phyloP scores from a whole-genome alignment of 805 yeast species.

The Yamadazyma laniorum region DNA sequence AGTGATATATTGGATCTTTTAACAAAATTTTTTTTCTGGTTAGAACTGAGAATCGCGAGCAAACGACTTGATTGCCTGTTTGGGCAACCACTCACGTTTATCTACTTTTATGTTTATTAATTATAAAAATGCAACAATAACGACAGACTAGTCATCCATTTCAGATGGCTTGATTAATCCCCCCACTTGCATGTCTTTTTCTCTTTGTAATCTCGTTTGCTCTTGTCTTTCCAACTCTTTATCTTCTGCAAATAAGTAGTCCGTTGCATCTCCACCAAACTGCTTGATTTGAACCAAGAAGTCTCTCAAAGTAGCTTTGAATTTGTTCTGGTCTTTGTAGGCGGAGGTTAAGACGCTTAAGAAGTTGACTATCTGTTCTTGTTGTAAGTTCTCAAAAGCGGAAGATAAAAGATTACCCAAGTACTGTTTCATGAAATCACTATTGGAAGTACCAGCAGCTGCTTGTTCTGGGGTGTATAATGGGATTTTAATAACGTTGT shows the following conservation, averaged over 20 bases:
- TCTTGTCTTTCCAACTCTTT: constrained; percentile 74
- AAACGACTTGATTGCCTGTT: neutral
- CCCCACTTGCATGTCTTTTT: constrained; percentile 82
- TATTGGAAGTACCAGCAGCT: constrained; percentile 80
- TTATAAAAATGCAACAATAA: no score
- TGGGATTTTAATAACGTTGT: constrained; percentile 70
- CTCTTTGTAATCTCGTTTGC: constrained; percentile 66
- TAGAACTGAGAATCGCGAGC: no score
- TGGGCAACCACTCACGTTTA: neutral
- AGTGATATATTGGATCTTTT: neutral
- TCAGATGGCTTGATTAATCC: constrained; percentile 94
- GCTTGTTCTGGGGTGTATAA: constrained; percentile 79
- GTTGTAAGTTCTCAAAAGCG: constrained; percentile 91
- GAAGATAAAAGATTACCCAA: constrained; percentile 74
- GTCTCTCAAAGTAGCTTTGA: constrained; percentile 86
- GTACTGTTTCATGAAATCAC: constrained; percentile 74
- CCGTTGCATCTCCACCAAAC: constrained; percentile 93
- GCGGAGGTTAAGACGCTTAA: constrained; percentile 71
- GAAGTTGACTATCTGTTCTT: constrained; percentile 79
- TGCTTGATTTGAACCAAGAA: constrained; percentile 95
- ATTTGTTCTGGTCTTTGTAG: constrained; percentile 70
- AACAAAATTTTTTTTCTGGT: neutral
- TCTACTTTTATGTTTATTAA: no score
- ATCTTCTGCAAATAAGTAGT: constrained; percentile 92
- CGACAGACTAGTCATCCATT: constrained; percentile 76